phyloP scores from a whole-genome alignment of 2,329 filamentous ascomycete species.

The Sodiomyces alkalinus region DNA sequence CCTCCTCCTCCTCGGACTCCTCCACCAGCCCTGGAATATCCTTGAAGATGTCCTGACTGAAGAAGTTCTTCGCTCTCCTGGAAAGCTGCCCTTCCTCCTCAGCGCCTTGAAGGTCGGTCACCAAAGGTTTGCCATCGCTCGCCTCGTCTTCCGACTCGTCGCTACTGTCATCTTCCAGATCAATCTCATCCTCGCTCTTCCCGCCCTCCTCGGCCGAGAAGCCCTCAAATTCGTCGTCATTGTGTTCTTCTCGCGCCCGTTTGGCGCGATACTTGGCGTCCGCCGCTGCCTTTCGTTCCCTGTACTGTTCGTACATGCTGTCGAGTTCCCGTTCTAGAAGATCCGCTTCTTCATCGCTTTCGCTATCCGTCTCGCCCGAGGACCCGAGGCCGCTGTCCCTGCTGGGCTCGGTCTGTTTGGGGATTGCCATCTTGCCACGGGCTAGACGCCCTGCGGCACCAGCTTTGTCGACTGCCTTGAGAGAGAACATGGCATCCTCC shows the following conservation, averaged over 20 bases:
- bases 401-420: slow-evolving; percentile 40
- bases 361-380: slow-evolving; percentile 40
- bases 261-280: slow-evolving; percentile 88
- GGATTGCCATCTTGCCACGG: slow-evolving; percentile 63
- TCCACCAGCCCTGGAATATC: slow-evolving; percentile 56
- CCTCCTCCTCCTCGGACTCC: slow-evolving; percentile 20
- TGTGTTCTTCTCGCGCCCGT: slow-evolving; percentile 64
- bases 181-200: slow-evolving; percentile 38
- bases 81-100: slow-evolving; percentile 50
- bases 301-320: slow-evolving; percentile 72
- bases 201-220: slow-evolving; percentile 56
- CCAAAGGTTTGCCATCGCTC: slow-evolving; percentile 12
- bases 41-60: slow-evolving; percentile 89
- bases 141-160: slow-evolving; percentile 15
- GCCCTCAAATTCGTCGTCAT: slow-evolving; percentile 87
- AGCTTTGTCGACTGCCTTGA: slow-evolving; percentile 68
- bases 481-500: slow-evolving; percentile 70
- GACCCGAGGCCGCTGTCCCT: slow-evolving; percentile 42
- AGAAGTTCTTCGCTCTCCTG: slow-evolving; percentile 74
- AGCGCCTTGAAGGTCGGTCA: slow-evolving; percentile 24
- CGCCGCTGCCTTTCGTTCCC: slow-evolving; percentile 59
- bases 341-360: slow-evolving; percentile 69
- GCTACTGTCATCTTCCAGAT: slow-evolving; percentile 34
- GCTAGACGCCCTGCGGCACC: slow-evolving; percentile 53
- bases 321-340: slow-evolving; percentile 74